Conservation (phyloP, 177 flowering plant genomes). For the Vitis hybrid region DNA sequence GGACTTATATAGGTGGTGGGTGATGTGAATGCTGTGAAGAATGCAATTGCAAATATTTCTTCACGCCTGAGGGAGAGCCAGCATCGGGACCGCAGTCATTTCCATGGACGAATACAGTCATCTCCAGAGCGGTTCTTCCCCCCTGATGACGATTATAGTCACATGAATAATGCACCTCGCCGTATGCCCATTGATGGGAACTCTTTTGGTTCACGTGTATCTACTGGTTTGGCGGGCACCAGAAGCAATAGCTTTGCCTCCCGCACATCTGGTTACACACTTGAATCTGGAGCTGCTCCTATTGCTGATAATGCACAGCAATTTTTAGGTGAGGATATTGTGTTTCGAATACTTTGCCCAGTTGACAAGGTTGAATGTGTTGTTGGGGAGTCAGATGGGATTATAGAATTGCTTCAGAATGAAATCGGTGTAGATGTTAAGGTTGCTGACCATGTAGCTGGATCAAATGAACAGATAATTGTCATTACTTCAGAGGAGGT, state of each 20-base stretch:
- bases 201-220: constrained; percentile 40
- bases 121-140: constrained; percentile 62
- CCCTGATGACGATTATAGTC: constrained; percentile 74
- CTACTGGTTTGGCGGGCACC: constrained; percentile 27
- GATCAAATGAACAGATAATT: constrained; percentile 73
- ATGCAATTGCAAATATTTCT: constrained; percentile 76
- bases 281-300: constrained; percentile 48
- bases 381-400: constrained; percentile 79
- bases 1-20: constrained; percentile 69
- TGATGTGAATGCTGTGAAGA: constrained; percentile 71
- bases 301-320: constrained; percentile 46
- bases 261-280: constrained; percentile 44
- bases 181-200: constrained; percentile 54
- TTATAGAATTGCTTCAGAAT: constrained; percentile 72
- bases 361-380: constrained; percentile 64
- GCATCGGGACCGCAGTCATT: constrained; percentile 86
- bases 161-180: constrained; percentile 38
- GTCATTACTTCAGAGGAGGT: constrained; percentile 89
- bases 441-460: constrained; percentile 63
- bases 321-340: constrained; percentile 63
- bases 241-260: constrained; percentile 48
- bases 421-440: constrained; percentile 89
- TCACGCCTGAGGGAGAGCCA: constrained; percentile 94
- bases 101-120: constrained; percentile 64
- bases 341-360: constrained; percentile 92